A percentile compares a stretch with the other conserved stretches of the same genome.
Evolutionary conservation across 2,329 filamentous ascomycete species (phyloP).

Genomic region (Arthrobotrys iridis): DNA sequence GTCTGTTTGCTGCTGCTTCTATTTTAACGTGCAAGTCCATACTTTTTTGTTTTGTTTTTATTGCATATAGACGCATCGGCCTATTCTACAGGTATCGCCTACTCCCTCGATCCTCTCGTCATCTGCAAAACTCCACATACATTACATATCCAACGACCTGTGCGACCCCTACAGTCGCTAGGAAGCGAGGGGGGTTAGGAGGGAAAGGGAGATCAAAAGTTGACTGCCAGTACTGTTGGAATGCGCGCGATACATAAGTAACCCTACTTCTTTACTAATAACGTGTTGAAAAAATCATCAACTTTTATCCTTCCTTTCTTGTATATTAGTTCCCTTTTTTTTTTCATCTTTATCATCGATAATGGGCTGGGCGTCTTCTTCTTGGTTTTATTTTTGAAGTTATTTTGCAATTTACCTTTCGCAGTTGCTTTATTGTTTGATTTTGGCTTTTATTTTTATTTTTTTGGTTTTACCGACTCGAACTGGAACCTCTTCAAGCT

Average conservation of each 20-base stretch:
- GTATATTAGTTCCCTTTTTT: conserved; percentile 42
- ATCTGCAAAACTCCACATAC: background rate
- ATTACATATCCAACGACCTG: background rate
- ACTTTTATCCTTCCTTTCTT: conserved; percentile 31
- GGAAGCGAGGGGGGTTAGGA: background rate
- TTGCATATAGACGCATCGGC: conserved; percentile 2
- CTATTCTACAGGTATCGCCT: background rate
- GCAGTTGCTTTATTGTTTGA: conserved; percentile 22
- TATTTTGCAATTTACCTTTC: conserved; percentile 11
- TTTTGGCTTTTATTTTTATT: conserved; percentile 43
- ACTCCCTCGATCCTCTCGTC: background rate
- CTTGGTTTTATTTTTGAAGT: background rate
- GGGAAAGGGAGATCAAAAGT: background rate
- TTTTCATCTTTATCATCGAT: conserved; percentile 30
- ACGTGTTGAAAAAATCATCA: background rate
- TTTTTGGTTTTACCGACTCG: background rate
- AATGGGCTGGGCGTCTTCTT: conserved; percentile 9
- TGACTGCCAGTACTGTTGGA: background rate
- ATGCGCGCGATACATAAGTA: background rate
- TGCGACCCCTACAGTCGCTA: background rate
- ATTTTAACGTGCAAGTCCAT: too few relatives aligned
- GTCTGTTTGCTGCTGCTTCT: background rate
- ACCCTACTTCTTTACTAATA: background rate
- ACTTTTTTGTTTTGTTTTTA: background rate
- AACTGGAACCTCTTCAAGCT: too few relatives aligned